These are phyloP conservation scores for Hygrocybe punicea DNA, from an alignment of 768 basidiomycete species.

Conservation along the genomic window DNA sequence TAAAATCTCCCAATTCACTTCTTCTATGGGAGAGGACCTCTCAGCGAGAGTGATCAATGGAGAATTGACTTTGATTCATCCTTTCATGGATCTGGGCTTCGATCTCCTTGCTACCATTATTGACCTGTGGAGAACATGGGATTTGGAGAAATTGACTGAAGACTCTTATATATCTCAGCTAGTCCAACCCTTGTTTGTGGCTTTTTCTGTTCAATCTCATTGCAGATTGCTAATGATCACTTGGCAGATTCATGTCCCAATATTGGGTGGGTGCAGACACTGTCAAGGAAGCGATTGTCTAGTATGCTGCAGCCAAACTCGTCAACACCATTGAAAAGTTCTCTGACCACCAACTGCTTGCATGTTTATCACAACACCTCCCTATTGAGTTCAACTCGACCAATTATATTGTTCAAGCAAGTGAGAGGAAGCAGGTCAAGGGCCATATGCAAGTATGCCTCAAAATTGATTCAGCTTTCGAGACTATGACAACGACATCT, in stretches of 20 bases:
- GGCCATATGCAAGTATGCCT: constrained; percentile 11
- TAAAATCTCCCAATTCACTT: not conserved
- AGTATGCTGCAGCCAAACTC: constrained; percentile 6
- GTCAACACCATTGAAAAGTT: not conserved
- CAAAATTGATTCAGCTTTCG: constrained; percentile 1
- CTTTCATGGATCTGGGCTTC: constrained; percentile 23
- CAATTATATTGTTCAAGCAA: constrained; percentile 1
- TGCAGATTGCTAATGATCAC: not conserved
- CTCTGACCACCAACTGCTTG: not conserved
- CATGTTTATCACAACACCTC: constrained; percentile 6
- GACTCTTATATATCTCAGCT: constrained; percentile 13
- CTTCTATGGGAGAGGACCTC: not conserved
- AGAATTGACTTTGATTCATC: constrained; percentile 3
- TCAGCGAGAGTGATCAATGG: constrained; percentile 4
- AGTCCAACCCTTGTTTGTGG: constrained; percentile 27
- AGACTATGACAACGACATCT: constrained; percentile 17
- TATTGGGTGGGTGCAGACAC: not conserved
- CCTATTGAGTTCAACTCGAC: constrained; percentile 11
- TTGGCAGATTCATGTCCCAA: not conserved
- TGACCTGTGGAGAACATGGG: constrained; percentile 6
- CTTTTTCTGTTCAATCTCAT: not conserved
- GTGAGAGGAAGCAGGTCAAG: constrained; percentile 9
- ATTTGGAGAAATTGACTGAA: constrained; percentile 18
- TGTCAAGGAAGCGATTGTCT: not conserved
- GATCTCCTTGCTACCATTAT: constrained; percentile 8